Base-by-base conservation (phyloP, 257 asterid genomes). In the Nicotiana undulata region DNA sequence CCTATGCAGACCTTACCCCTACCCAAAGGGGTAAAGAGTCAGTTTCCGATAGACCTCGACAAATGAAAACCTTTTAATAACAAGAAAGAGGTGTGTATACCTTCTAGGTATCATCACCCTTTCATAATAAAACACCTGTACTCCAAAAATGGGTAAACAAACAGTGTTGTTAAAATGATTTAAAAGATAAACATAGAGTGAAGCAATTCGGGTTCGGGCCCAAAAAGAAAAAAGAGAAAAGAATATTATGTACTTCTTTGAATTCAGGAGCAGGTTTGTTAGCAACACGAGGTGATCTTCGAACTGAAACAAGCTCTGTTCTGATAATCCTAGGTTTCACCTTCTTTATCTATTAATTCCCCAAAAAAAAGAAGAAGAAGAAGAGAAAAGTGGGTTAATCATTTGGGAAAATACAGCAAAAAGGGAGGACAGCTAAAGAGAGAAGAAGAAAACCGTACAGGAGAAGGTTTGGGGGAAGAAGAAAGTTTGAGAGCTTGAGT, bases 231-330 rank as follows among this genome's bases (percentile, higher is more conserved):
- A 12, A 6, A 5, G 5, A 9, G 49, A 4, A 18, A 29, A 3
- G 31, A 29, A 3, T 29, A 29, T 3, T 29, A 29, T 29, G 32
- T 29, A 29, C 99, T 92, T 93, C 97, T 83, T 89, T 83, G 88
- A 88, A 93, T 44, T 87, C 88, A 12, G 96, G 93, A 22, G 87
- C 87, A 56, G 93, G 75, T 61, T 85, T 90, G 76, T 88, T 86
- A 67, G 97, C 85, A 68, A 93, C 90, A 63, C 98, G 86, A 52
- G 67, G 53, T 31, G 98, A 95, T 83, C 99, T 89, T 89, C 99
- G 83, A 0, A 95, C 97, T 0, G 96, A 88, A 72, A 93, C 96
- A n/a, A 93, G 84, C 90, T 92, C 97, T 55, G 87, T 91, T 66
- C 91, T 84, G n/a, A 86, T 79, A 26, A 85, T 63, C 34, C 97